Base-by-base conservation (phyloP, 176 grass and related monocot species). In the Oryza coarctata region DNA sequence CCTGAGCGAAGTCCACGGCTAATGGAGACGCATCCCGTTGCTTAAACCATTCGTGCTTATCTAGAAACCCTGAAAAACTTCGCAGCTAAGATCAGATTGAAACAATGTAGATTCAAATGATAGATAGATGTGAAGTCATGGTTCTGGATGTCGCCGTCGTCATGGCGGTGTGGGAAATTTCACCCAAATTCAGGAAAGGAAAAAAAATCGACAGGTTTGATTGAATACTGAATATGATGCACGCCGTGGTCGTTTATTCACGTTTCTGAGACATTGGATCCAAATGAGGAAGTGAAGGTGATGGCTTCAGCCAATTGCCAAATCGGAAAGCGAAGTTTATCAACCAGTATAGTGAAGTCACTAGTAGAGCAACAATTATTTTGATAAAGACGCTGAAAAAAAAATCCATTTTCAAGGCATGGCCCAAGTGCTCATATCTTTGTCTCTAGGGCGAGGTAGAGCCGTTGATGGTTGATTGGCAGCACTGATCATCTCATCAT, bases 1-100 rank as follows among this genome's bases (percentile, higher is more conserved):
- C 82, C 65, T 26, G 65, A 20, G 77, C 77, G n/a, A 85, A 85
- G 87, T 89, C 87, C 26, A 57, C 52, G 87, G 50, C 68, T 9
- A 32, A 39, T 44, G 67, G 23, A n/a, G 38, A 12, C 13, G 3
- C 11, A 29, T 13, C 32, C 32, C 0, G 45, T 71, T 28, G 49
- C 28, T 7, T 44, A n/a, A 72, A 87, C 68, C 20, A 63, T 62
- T 32, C 12, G 23, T 83, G 12, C 26, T 74, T 30, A 74, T 71
- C 79, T 31, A 15, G 17, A 6, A 8, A 3, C 13, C 34, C 18
- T 28, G 7, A 20, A 23, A 12, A 63, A 39, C 15, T 80, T 75
- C 7, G 44, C 23, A 73, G 14, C 26, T 28, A 79, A 28, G 34
- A 33, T 44, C 15, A 1, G 58, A 65, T 72, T 7, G 29, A 62